These are phyloP conservation scores for Sporisorium sorghi DNA, from an alignment of 1,284 basidiomycete species.

Conservation along the genomic window DNA sequence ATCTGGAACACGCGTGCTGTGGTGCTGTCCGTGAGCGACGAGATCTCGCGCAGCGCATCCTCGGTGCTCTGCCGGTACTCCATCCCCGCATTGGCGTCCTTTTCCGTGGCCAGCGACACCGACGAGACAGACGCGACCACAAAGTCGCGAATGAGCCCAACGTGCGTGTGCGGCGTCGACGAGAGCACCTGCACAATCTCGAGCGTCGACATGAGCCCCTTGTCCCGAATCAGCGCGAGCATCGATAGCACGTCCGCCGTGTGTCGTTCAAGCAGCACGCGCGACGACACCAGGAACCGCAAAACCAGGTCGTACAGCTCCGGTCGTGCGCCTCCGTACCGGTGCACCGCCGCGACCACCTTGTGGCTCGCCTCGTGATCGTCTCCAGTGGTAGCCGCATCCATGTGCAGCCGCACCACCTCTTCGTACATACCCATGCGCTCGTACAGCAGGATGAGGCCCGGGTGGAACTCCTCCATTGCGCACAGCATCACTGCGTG, in stretches of 20 bases:
- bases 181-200: conserved; percentile 88
- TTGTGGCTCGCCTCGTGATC: conserved; percentile 69
- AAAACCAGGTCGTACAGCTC: conserved; percentile 89
- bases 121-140: conserved; percentile 81
- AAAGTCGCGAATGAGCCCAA: conserved; percentile 91
- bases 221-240: conserved; percentile 81
- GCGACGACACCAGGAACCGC: conserved; percentile 81
- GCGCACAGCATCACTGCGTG: conserved; percentile 95
- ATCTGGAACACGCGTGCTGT: conserved; percentile 91
- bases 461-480: conserved; percentile 81
- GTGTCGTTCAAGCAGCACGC: conserved; percentile 77
- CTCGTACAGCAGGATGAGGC: conserved; percentile 91
- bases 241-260: conserved; percentile 76
- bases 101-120: conserved; percentile 80
- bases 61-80: conserved; percentile 88
- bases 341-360: conserved; percentile 79
- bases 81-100: conserved; percentile 83
- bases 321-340: conserved; percentile 79
- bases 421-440: conserved; percentile 95
- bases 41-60: conserved; percentile 83
- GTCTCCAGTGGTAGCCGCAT: conserved; percentile 71
- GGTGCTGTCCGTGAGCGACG: conserved; percentile 80
- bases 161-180: conserved; percentile 79
- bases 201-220: conserved; percentile 85
- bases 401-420: conserved; percentile 88